Evolutionary conservation across 2,329 filamentous ascomycete species (phyloP), one percentile per base, ranked within the genome.

Genomic region (Colletotrichum sp.): DNA sequence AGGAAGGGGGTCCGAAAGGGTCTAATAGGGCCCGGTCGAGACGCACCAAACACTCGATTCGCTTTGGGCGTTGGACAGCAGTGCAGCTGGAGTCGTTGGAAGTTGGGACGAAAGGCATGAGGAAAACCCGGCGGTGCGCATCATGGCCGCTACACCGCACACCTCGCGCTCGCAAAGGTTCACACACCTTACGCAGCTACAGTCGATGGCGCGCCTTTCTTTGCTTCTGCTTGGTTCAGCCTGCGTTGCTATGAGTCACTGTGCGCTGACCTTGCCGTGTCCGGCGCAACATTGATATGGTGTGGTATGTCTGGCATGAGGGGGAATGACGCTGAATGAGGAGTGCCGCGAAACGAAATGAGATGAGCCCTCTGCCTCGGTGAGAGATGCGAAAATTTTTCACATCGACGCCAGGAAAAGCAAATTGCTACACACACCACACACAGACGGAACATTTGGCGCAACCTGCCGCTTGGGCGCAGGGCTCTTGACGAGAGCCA

Each of bases 31-130:
- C 78, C 76, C 79, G 79, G 68, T 32, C 79, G 71, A 78, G 79
- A 81, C 79, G 75, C 78, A 77, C 78, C 78, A 67, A 69, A 79
- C 76, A 80, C 80, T 81, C 81, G 81, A 79, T 82, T 52, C 26
- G 65, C 32, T 64, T 65, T 59, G 74, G 26, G 26, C 61, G 74
- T 77, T 77, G 76, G 76, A 77, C 76, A 77, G 67, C 76, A 76
- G 67, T 77, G 76, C 76, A 77, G 76, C 74, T 67, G 30, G n/a
- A 64, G 60, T 72, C 64, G 69, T 34, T 24, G 16, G 48, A 36
- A 36, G 74, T 77, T 77, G 76, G 76, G 76, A 74, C 76, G 24
- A 67, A 74, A 74, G 61, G 48, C 74, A 67, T 75, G 57, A 57
- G 43, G 26, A 59, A 39, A 61, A 21, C 43, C 28, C 36, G 30